Percentiles rank a stretch among this genome's conserved stretches.
phyloP scores from a whole-genome alignment of 495 filamentous ascomycete species.

The Neurospora sp. region DNA sequence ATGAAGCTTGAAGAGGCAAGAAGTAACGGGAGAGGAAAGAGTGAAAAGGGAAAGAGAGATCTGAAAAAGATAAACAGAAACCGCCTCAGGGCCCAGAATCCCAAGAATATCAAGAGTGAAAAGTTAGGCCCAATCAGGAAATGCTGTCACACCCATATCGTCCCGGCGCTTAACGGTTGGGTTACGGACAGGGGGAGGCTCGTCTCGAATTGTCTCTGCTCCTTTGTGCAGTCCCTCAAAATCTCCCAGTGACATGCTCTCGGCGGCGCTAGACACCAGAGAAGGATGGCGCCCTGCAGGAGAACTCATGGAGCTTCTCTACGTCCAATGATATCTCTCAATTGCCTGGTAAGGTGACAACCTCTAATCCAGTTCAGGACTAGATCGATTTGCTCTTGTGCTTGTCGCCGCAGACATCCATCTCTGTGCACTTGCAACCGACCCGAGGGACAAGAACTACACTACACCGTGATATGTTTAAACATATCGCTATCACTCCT shows the following conservation, averaged over 20 bases:
- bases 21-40: not conserved
- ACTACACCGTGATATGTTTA: not conserved
- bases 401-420: not conserved
- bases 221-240: not conserved
- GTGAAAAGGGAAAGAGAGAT: not conserved
- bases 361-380: not conserved
- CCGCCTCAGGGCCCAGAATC: not conserved
- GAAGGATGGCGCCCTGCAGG: not conserved
- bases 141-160: slow-evolving; percentile 6
- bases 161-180: slow-evolving; percentile 12
- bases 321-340: not conserved
- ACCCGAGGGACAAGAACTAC: not conserved
- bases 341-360: not conserved
- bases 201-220: not conserved
- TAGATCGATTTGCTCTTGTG: not conserved
- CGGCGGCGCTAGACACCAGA: not conserved
- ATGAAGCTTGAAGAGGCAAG: not conserved
- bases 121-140: not conserved
- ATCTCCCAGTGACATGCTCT: not conserved
- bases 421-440: not conserved
- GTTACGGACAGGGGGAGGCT: not conserved
- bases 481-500: not conserved
- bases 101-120: slow-evolving; percentile 8
- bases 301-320: not conserved
- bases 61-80: not conserved